Percentiles rank a stretch among this genome's conserved stretches.
These are phyloP conservation scores for Magnusiomyces suaveolens DNA, from an alignment of 1,139 yeast species.

Conservation along the genomic window DNA sequence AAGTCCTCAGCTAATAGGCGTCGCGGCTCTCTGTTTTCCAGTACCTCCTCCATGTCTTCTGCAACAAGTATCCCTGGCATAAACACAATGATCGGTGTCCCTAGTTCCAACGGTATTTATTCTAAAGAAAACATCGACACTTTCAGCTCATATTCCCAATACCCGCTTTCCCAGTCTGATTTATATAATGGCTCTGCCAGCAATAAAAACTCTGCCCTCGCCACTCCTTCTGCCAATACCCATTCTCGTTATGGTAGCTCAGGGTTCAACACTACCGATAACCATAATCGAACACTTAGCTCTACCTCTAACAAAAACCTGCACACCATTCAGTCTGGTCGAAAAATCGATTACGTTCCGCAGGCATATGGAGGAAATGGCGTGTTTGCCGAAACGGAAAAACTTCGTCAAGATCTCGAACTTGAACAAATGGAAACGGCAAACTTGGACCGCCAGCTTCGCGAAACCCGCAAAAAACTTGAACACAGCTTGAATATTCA, in stretches of 20 bases:
- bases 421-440: constrained; percentile 24
- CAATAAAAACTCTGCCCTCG: not conserved
- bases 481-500: constrained; percentile 20
- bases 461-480: constrained; percentile 19
- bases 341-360: not conserved
- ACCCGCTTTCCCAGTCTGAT: not conserved
- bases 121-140: not conserved
- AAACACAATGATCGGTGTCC: not conserved
- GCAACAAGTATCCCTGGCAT: not conserved
- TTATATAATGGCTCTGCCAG: not conserved
- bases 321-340: not conserved
- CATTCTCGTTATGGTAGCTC: not conserved
- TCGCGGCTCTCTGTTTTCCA: not conserved
- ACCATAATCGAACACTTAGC: not conserved
- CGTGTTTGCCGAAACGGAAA: constrained; percentile 13
- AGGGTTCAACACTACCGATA: not conserved
- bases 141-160: not conserved
- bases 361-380: not conserved
- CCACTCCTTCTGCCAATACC: not conserved
- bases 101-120: not conserved
- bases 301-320: not conserved
- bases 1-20: not conserved
- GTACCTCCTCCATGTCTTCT: not conserved
- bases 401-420: constrained; percentile 23
- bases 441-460: constrained; percentile 19